These are phyloP conservation scores for Phytophthora pini DNA, from an alignment of 352 stramenopile genomes.

Conservation along the genomic window DNA sequence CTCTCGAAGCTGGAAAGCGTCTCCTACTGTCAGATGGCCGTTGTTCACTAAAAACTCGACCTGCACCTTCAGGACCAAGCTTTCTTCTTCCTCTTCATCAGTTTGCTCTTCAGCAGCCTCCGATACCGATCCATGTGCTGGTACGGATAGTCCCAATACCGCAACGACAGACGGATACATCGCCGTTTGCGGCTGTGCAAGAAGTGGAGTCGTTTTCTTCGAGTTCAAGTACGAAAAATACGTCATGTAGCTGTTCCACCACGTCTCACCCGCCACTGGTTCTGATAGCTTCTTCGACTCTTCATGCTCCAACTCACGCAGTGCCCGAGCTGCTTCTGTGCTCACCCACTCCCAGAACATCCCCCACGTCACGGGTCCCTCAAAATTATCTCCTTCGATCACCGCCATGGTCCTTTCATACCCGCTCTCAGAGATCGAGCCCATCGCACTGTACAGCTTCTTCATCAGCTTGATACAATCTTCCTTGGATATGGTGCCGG, in stretches of 20 bases:
- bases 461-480: conserved; percentile 80
- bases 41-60: conserved; percentile 81
- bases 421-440: conserved; percentile 65
- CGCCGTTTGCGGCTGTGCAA: conserved; percentile 32
- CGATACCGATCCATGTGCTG: background rate
- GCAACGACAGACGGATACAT: conserved; percentile 39
- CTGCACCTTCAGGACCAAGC: conserved; percentile 71
- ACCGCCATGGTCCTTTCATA: conserved; percentile 68
- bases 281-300: conserved; percentile 52
- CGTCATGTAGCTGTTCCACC: conserved; percentile 75
- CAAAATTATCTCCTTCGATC: conserved; percentile 63
- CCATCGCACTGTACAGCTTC: conserved; percentile 79
- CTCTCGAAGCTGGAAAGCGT: conserved; percentile 78
- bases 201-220: conserved; percentile 21
- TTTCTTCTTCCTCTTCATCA: conserved; percentile 31
- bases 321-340: conserved; percentile 69
- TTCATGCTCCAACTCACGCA: conserved; percentile 71
- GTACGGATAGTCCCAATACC: conserved; percentile 9
- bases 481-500: conserved; percentile 69
- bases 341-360: conserved; percentile 92
- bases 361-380: conserved; percentile 76
- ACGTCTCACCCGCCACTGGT: conserved; percentile 53
- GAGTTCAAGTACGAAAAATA: conserved; percentile 50
- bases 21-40: conserved; percentile 60
- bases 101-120: background rate